Percentiles rank a stretch among this genome's conserved stretches.
phyloP scores from a whole-genome alignment of 2,329 filamentous ascomycete species.

The Phialophora tarda region DNA sequence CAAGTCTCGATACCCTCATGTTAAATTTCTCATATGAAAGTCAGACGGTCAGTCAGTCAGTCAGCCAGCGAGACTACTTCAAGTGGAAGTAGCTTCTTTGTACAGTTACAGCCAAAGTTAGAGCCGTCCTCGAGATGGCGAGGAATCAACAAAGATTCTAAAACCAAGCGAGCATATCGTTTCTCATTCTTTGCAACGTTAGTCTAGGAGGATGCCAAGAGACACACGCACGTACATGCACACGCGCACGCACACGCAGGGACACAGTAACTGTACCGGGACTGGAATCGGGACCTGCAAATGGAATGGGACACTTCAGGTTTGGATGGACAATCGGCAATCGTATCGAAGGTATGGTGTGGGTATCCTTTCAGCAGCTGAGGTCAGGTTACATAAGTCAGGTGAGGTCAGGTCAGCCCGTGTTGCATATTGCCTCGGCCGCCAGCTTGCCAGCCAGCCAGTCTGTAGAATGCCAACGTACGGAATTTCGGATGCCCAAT shows the following conservation, averaged over 20 bases:
- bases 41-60: not conserved
- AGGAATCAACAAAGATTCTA: not conserved
- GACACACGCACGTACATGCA: too few relatives aligned
- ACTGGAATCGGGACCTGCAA: too few relatives aligned
- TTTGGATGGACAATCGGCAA: not conserved
- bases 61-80: not conserved
- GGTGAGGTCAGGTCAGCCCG: too few relatives aligned
- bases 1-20: not conserved
- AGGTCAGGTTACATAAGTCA: not conserved
- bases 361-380: not conserved
- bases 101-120: not conserved
- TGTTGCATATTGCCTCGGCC: not conserved
- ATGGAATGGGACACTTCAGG: not conserved
- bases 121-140: not conserved
- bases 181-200: not conserved
- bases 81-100: not conserved
- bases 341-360: not conserved
- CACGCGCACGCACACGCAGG: too few relatives aligned
- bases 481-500: not conserved
- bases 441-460: too few relatives aligned
- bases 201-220: too few relatives aligned
- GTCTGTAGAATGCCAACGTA: not conserved
- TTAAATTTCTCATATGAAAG: not conserved
- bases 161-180: not conserved
- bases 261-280: not conserved